These are phyloP conservation scores for Saccharomyces uvarum DNA, from an alignment of 1,139 yeast species.

Conservation along the genomic window DNA sequence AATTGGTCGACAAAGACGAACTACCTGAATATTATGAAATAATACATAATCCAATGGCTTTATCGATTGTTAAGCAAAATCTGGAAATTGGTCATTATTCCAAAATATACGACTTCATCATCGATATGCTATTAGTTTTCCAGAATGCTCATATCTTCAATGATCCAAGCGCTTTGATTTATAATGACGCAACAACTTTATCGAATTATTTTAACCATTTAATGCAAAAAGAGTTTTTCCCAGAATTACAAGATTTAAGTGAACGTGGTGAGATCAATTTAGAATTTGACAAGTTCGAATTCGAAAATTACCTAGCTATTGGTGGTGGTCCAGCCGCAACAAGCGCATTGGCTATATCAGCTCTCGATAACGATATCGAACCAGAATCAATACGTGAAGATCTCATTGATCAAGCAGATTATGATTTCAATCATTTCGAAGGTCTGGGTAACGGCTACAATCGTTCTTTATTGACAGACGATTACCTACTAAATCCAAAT, in stretches of 20 bases:
- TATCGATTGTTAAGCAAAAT: conserved; percentile 39
- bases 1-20: conserved; percentile 45
- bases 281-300: conserved; percentile 27
- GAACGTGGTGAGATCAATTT: conserved; percentile 29
- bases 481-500: conserved; percentile 26
- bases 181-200: conserved; percentile 48
- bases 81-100: conserved; percentile 40
- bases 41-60: conserved; percentile 51
- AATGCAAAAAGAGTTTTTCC: conserved; percentile 24
- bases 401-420: neutral
- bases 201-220: conserved; percentile 24
- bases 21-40: conserved; percentile 54
- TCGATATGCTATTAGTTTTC: conserved; percentile 45
- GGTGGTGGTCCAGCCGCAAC: conserved; percentile 14
- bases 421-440: conserved; percentile 21
- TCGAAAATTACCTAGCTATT: conserved; percentile 22
- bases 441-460: conserved; percentile 32
- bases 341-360: neutral
- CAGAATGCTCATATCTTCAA: conserved; percentile 53
- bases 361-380: neutral
- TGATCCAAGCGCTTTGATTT: conserved; percentile 47
- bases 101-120: conserved; percentile 42
- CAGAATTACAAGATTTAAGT: conserved; percentile 25
- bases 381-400: neutral
- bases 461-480: conserved; percentile 25